Evolutionary conservation across 2,329 filamentous ascomycete species (phyloP).

Genomic region (Xylariales sp.): DNA sequence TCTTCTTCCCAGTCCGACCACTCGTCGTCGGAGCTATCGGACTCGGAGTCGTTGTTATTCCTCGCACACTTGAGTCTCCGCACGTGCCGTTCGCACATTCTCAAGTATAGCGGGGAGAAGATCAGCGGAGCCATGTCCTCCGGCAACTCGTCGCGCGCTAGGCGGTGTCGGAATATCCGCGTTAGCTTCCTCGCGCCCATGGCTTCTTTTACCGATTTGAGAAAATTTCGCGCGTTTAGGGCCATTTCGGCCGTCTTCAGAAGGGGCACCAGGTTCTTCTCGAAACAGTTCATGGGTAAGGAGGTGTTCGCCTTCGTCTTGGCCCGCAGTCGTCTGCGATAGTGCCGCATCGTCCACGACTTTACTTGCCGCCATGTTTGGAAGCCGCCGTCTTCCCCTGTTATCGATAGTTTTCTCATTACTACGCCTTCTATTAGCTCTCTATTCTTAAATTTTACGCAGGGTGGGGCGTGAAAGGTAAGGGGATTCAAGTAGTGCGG

Average conservation of each 20-base stretch:
- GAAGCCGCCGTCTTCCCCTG: constrained; percentile 17
- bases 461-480: no score
- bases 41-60: neutral
- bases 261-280: constrained; percentile 8
- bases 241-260: constrained; percentile 12
- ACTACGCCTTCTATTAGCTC: constrained; percentile 2
- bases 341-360: neutral
- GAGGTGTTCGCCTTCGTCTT: neutral
- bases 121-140: constrained; percentile 19
- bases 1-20: constrained; percentile 24
- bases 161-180: constrained; percentile 6
- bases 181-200: constrained; percentile 8
- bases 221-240: neutral
- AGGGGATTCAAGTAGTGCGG: neutral
- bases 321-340: no score
- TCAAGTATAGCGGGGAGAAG: constrained; percentile 23
- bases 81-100: neutral
- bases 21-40: constrained; percentile 3
- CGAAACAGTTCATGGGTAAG: neutral
- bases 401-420: constrained; percentile 11
- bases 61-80: neutral
- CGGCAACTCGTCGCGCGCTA: constrained; percentile 3
- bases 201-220: neutral
- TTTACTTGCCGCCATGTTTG: constrained; percentile 23
- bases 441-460: no score